Evolutionary conservation across 2,329 filamentous ascomycete genomes (phyloP).

Genomic region (Polychaeton citri): DNA sequence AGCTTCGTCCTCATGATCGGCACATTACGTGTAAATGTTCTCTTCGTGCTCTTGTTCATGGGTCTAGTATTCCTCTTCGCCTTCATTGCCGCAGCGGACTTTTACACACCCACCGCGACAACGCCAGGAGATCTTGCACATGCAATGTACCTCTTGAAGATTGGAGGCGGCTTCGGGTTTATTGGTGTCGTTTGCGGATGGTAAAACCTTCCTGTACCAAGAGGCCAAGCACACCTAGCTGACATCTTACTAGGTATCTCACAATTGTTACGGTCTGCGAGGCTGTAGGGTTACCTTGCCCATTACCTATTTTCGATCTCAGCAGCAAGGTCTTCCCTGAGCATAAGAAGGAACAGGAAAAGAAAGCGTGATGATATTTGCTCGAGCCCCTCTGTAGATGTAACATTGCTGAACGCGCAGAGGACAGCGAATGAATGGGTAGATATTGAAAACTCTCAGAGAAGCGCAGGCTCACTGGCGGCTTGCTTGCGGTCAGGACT

Average conservation of each 20-base stretch:
- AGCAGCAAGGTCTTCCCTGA: conserved; percentile 9
- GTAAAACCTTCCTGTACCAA: conserved; percentile 4
- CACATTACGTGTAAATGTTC: conserved; percentile 12
- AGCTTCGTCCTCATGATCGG: conserved; percentile 15
- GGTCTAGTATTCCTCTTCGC: conserved; percentile 14
- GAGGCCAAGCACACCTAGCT: no score
- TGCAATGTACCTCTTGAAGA: conserved; percentile 9
- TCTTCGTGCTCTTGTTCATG: conserved; percentile 14
- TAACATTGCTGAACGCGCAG: no score
- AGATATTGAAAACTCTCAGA: no score
- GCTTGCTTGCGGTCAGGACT: no score
- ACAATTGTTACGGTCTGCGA: conserved; percentile 11
- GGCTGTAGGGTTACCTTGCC: conserved; percentile 11
- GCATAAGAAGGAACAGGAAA: conserved; percentile 1
- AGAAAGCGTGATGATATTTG: conserved; percentile 1
- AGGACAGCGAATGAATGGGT: no score
- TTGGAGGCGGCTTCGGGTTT: conserved; percentile 16
- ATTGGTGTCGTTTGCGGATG: conserved; percentile 13
- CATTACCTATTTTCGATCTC: conserved; percentile 12
- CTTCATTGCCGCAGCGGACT: conserved; percentile 17
- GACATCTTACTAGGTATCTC: conserved; percentile 11
- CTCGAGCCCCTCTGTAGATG: no score
- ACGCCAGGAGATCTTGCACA: conserved; percentile 10
- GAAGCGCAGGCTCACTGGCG: no score
- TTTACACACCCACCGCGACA: conserved; percentile 7